A percentile compares a stretch with the other conserved stretches of the same genome.
Conservation (phyloP, 2,329 filamentous ascomycete species). For the Lojkania enalia region DNA sequence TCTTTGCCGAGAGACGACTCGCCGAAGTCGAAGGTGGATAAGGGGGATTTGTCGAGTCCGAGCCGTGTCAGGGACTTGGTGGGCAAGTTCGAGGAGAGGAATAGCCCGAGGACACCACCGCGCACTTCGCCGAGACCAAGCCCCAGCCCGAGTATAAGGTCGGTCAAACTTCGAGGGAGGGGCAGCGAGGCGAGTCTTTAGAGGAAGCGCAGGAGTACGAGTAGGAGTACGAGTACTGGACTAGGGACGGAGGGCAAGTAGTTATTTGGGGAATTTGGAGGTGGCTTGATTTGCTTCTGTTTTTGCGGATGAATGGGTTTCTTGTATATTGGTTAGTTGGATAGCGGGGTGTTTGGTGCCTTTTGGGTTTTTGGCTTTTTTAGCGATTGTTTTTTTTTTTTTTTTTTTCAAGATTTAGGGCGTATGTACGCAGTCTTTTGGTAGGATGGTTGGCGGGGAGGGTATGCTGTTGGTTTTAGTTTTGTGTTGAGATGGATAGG, state of each 20-base stretch:
- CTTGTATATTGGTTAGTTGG: no score
- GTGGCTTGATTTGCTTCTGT: no score
- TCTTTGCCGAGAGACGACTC: slow-evolving; percentile 27
- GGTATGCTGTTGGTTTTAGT: no score
- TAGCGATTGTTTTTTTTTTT: no score
- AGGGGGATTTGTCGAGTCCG: slow-evolving; percentile 17
- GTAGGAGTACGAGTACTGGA: neutral
- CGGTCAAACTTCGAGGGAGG: neutral
- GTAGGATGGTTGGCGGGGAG: no score
- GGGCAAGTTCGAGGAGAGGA: slow-evolving; percentile 28
- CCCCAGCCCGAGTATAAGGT: neutral
- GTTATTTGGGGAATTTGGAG: no score
- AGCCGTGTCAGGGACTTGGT: slow-evolving; percentile 36
- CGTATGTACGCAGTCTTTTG: no score
- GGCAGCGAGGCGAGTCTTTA: neutral
- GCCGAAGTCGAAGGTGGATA: slow-evolving; percentile 7
- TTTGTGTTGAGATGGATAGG: no score
- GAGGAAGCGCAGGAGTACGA: neutral
- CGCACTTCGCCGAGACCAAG: neutral
- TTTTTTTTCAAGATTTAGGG: no score
- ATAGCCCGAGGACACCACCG: neutral
- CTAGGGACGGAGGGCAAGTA: neutral
- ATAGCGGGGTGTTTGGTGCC: no score
- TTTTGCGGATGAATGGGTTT: no score
- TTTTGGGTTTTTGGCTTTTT: no score